Percentiles rank a stretch among this genome's conserved stretches.
These are phyloP conservation scores for Colletotrichum godetiae DNA, from an alignment of 2,329 filamentous ascomycete genomes.

Conservation along the genomic window DNA sequence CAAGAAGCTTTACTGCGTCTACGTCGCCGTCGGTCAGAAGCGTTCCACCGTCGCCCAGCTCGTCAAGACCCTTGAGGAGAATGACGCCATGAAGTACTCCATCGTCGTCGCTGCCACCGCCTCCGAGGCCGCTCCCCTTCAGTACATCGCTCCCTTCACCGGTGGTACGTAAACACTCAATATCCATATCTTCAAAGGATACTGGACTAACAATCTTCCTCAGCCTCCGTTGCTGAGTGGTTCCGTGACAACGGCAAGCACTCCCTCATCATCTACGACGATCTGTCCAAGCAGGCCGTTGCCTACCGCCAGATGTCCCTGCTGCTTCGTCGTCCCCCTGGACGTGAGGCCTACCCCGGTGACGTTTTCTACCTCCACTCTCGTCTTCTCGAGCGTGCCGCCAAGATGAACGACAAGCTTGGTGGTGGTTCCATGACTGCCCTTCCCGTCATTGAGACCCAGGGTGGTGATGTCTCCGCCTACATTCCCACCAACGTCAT, in stretches of 20 bases:
- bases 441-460: constrained; percentile 97
- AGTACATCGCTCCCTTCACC: constrained; percentile 95
- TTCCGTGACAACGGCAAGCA: constrained; percentile 91
- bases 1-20: constrained; percentile 99
- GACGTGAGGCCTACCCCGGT: constrained; percentile 99
- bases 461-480: constrained; percentile 99
- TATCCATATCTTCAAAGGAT: background rate
- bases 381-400: constrained; percentile 97
- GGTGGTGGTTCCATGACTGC: constrained; percentile 97
- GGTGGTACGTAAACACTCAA: constrained; percentile 55
- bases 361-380: constrained; percentile 99
- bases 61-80: constrained; percentile 99
- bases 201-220: background rate
- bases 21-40: constrained; percentile 99
- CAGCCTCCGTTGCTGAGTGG: constrained; percentile 69
- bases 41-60: constrained; percentile 99
- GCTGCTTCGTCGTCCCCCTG: constrained; percentile 94
- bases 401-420: constrained; percentile 97
- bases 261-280: constrained; percentile 90
- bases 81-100: constrained; percentile 99
- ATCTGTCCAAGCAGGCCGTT: constrained; percentile 97
- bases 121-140: constrained; percentile 94
- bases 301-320: constrained; percentile 99
- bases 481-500: constrained; percentile 99
- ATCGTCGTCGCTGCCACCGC: constrained; percentile 95